Evolutionary conservation across 2,329 filamentous ascomycete genomes (phyloP), one percentile per base, ranked within the genome.

Genomic region (Fusarium napiforme): DNA sequence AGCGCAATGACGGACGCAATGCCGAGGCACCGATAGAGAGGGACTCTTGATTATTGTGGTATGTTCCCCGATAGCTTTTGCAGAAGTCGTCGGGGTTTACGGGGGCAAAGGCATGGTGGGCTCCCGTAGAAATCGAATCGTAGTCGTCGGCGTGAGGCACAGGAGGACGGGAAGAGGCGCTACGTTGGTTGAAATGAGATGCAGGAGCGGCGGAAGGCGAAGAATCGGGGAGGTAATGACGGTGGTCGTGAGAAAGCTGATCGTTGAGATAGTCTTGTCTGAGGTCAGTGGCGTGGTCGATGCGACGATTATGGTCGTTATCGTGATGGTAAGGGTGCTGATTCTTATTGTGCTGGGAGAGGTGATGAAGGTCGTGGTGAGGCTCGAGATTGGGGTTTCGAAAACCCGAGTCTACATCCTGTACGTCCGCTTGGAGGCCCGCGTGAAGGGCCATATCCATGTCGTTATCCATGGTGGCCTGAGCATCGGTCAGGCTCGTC

Each of bases 61-160:
- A 81, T 60, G 80, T 77, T 76, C 80, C 81, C 75, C 82, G 82
- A 77, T 86, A 87, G 79, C 82, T 84, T 75, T 84, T 85, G 81
- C 89, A 89, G 80, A 88, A 89, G 79, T 87, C 84, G 84, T 88
- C 87, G 75, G 87, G 86, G 76, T 87, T 84, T 81, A 85, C 78
- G 77, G 83, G 71, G 75, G 82, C 82, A 79, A 81, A 79, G 73
- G 80, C 81, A 83, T 84, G 81, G 60, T 81, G 78, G 62, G 77
- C 69, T 61, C 74, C 75, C 55, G 66, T 47, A 32, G 72, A 72
- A 55, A 75, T 66, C 47, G 75, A 67, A 50, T 73, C 68, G 72
- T 75, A 67, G 49, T 74, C 63, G 70, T 73, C 62, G 59, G 73
- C 69, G 64, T 70, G 75, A 71, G 73, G 72, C 72, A 77, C 74